Evolutionary conservation across 2,329 filamentous ascomycete species (phyloP).

Genomic region (Polytolypa hystricis): DNA sequence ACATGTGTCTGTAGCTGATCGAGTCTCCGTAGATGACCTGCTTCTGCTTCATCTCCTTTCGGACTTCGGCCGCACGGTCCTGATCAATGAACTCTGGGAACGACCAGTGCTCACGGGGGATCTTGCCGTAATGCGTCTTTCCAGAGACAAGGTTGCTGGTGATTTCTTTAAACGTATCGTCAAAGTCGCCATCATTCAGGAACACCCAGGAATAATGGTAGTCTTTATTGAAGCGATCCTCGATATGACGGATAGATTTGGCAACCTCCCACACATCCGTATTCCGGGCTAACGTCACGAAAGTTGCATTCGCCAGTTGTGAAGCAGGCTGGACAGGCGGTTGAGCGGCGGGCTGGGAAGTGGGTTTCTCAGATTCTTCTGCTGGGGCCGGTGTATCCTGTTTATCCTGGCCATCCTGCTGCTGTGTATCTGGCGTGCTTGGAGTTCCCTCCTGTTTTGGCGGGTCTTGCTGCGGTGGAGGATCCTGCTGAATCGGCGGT

Average conservation of each 20-base stretch:
- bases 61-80: slow-evolving; percentile 78
- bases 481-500: not conserved
- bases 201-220: slow-evolving; percentile 99
- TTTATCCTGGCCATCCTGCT: not conserved
- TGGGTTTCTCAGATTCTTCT: not conserved
- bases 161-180: slow-evolving; percentile 85
- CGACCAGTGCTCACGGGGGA: slow-evolving; percentile 89
- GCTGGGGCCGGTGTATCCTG: not conserved
- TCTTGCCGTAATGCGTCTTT: slow-evolving; percentile 80
- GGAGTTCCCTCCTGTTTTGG: slow-evolving; percentile 4
- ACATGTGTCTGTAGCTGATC: slow-evolving; percentile 97
- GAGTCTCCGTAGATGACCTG: slow-evolving; percentile 99
- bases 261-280: slow-evolving; percentile 93
- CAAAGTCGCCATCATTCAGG: slow-evolving; percentile 90
- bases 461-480: no score
- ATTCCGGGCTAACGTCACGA: slow-evolving; percentile 91
- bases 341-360: not conserved
- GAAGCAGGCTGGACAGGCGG: slow-evolving; percentile 1
- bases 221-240: slow-evolving; percentile 94
- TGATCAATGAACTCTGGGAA: slow-evolving; percentile 94
- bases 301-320: slow-evolving; percentile 88
- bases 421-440: not conserved
- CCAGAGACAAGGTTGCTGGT: slow-evolving; percentile 85
- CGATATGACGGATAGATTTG: slow-evolving; percentile 86
- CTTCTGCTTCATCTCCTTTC: slow-evolving; percentile 83